Percentiles rank a stretch among this genome's conserved stretches.
Evolutionary conservation across 345 rosid species (phyloP).

Genomic region (Salix caprea): DNA sequence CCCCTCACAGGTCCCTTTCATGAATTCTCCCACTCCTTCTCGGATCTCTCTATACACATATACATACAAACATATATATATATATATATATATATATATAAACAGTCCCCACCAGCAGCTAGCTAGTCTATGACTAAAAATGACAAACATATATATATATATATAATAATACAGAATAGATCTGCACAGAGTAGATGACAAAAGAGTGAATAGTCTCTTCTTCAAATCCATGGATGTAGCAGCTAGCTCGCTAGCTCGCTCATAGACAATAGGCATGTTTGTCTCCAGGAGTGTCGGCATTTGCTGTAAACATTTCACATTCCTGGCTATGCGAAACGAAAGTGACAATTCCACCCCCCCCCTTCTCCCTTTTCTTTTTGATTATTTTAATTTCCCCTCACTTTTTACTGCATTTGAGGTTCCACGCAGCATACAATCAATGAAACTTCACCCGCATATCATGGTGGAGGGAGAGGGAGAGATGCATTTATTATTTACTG

Average conservation of each 20-base stretch:
- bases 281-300: constrained; percentile 4
- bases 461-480: neutral
- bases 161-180: neutral
- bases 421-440: neutral
- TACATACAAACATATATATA: too few relatives aligned
- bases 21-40: neutral
- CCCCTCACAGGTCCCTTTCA: constrained; percentile 21
- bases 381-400: too few relatives aligned
- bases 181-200: neutral
- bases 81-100: too few relatives aligned
- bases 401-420: neutral
- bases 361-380: too few relatives aligned
- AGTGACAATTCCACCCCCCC: constrained; percentile 3
- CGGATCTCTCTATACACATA: neutral
- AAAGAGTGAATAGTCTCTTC: neutral
- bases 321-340: neutral
- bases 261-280: neutral
- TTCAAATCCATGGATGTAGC: neutral
- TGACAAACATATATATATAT: too few relatives aligned
- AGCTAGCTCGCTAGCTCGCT: neutral
- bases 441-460: neutral
- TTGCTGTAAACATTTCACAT: neutral
- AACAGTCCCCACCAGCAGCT: neutral
- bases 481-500: neutral
- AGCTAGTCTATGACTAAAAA: neutral